These are phyloP conservation scores for Metroxylon sagu DNA, from an alignment of 176 grass and related monocot genomes.

Conservation along the genomic window DNA sequence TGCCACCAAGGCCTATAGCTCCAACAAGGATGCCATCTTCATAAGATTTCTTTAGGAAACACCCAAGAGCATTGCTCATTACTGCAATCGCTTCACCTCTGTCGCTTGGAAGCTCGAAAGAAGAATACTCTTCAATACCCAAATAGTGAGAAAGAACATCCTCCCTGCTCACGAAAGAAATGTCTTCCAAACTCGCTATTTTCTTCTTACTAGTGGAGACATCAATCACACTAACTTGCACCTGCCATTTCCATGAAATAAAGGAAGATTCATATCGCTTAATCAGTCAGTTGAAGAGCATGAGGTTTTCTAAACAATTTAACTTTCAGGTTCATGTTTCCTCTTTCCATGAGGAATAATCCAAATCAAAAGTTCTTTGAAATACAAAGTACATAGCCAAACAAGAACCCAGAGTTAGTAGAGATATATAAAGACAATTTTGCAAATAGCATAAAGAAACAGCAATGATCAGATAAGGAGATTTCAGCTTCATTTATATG, in stretches of 20 bases:
- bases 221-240: slow-evolving; percentile 74
- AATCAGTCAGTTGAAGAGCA: no score
- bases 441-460: no score
- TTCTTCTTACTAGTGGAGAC: slow-evolving; percentile 55
- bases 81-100: slow-evolving; percentile 65
- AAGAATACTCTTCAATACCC: slow-evolving; percentile 12
- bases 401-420: no score
- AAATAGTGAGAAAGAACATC: slow-evolving; percentile 45
- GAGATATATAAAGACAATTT: no score
- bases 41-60: slow-evolving; percentile 52
- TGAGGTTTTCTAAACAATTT: no score
- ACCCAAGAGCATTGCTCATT: slow-evolving; percentile 53
- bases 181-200: slow-evolving; percentile 22
- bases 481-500: no score
- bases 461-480: no score
- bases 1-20: slow-evolving; percentile 77
- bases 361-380: no score
- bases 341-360: no score
- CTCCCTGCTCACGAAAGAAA: slow-evolving; percentile 47
- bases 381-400: no score
- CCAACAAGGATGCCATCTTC: slow-evolving; percentile 45
- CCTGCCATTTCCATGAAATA: slow-evolving; percentile 36
- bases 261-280: not conserved
- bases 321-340: no score
- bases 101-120: slow-evolving; percentile 54